Evolutionary conservation across 495 filamentous ascomycete species (phyloP).

Genomic region (Pseudoneurospora amorphoporcata): DNA sequence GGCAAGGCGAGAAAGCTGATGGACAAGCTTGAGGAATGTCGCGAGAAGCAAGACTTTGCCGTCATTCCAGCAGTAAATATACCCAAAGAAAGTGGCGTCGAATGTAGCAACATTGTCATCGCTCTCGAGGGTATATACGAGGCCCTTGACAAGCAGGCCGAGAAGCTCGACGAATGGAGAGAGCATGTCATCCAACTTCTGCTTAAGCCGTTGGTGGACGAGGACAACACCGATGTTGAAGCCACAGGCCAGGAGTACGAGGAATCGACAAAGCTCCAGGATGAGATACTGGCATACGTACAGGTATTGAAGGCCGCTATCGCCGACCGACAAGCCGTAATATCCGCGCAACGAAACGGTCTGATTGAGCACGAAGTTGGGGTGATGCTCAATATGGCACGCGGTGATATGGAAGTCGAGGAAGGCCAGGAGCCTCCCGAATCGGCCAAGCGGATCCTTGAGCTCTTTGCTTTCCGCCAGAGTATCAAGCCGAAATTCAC

Average conservation of each 20-base stretch:
- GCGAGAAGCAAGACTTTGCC: constrained; percentile 43
- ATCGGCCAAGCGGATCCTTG: constrained; percentile 37
- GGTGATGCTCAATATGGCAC: constrained; percentile 45
- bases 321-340: constrained; percentile 63
- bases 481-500: constrained; percentile 45
- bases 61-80: constrained; percentile 42
- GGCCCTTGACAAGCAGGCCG: constrained; percentile 58
- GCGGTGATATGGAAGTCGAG: constrained; percentile 16
- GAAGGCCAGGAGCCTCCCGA: constrained; percentile 56
- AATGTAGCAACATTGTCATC: constrained; percentile 22
- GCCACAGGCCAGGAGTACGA: constrained; percentile 84
- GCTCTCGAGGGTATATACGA: constrained; percentile 30
- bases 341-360: constrained; percentile 66
- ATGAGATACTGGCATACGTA: constrained; percentile 72
- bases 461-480: constrained; percentile 48
- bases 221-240: constrained; percentile 52
- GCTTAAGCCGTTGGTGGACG: constrained; percentile 66
- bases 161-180: constrained; percentile 62
- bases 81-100: constrained; percentile 19
- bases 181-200: constrained; percentile 59
- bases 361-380: constrained; percentile 71
- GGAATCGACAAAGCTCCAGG: constrained; percentile 74
- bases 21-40: constrained; percentile 38
- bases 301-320: constrained; percentile 63
- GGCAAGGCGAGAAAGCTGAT: constrained; percentile 27